A percentile compares a stretch with the other conserved stretches of the same genome.
These are phyloP conservation scores for Auriscalpium vulgare DNA, from an alignment of 768 basidiomycete genomes.

Conservation along the genomic window DNA sequence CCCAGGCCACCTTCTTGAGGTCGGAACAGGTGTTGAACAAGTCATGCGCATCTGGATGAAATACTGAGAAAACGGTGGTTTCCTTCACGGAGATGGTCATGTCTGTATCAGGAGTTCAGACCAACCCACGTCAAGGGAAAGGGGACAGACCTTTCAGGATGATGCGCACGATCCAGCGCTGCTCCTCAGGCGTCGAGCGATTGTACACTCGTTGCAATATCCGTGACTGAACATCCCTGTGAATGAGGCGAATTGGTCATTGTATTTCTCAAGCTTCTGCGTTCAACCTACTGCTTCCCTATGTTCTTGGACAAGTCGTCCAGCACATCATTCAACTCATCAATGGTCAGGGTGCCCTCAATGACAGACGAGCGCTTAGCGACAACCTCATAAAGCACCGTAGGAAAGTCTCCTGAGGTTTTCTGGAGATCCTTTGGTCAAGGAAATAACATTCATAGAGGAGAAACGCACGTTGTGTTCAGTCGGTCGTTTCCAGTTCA, in stretches of 20 bases:
- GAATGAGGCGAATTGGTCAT: background rate
- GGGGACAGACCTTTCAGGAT: slow-evolving; percentile 73
- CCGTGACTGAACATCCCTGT: slow-evolving; percentile 66
- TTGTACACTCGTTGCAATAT: slow-evolving; percentile 74
- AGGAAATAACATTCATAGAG: background rate
- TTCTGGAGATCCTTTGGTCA: slow-evolving; percentile 30
- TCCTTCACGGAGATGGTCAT: slow-evolving; percentile 91
- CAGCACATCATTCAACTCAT: slow-evolving; percentile 73
- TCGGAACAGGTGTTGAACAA: slow-evolving; percentile 96
- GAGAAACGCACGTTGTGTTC: slow-evolving; percentile 48
- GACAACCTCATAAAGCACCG: slow-evolving; percentile 81
- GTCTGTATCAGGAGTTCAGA: slow-evolving; percentile 38
- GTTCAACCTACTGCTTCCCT: slow-evolving; percentile 58
- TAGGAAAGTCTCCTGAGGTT: slow-evolving; percentile 81
- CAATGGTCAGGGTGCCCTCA: slow-evolving; percentile 68
- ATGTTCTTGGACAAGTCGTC: slow-evolving; percentile 68
- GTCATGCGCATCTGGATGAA: slow-evolving; percentile 92
- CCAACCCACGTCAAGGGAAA: background rate
- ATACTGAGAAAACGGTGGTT: slow-evolving; percentile 82
- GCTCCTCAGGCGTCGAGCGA: slow-evolving; percentile 76
- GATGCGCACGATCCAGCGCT: slow-evolving; percentile 93
- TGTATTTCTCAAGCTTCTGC: background rate
- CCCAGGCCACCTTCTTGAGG: slow-evolving; percentile 88
- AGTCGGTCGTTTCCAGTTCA: slow-evolving; percentile 86
- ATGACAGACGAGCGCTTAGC: slow-evolving; percentile 75